These are phyloP conservation scores for Sisymbrium altissimum DNA, from an alignment of 345 rosid species.

Conservation along the genomic window DNA sequence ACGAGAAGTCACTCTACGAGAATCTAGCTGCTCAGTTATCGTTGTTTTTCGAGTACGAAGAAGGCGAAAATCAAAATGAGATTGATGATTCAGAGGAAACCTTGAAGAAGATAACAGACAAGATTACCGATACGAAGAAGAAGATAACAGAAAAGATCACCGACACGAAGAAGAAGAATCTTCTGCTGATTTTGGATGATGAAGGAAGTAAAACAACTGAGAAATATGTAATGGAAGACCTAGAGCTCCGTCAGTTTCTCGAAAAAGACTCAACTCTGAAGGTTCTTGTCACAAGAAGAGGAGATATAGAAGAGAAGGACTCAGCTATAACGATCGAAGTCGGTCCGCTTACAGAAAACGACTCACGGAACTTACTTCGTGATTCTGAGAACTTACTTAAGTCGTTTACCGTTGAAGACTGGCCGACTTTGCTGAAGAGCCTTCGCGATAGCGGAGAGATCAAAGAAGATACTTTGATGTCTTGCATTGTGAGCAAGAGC, in stretches of 20 bases:
- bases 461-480: conserved; percentile 4
- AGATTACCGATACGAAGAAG: background rate
- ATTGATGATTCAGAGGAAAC: background rate
- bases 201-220: conserved; percentile 21
- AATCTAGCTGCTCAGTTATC: conserved; percentile 42
- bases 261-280: background rate
- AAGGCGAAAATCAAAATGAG: conserved; percentile 21
- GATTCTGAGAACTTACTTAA: background rate
- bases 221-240: background rate
- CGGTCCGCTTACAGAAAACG: conserved; percentile 11
- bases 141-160: background rate
- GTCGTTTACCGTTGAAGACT: background rate
- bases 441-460: background rate
- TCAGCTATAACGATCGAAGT: background rate
- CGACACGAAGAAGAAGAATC: background rate
- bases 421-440: background rate
- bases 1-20: conserved; percentile 17
- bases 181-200: conserved; percentile 51
- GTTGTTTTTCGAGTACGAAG: conserved; percentile 22
- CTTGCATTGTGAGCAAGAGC: conserved; percentile 25
- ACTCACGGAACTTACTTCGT: conserved; percentile 7
- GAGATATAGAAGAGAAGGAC: background rate
- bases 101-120: background rate
- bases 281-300: conserved; percentile 32
- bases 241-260: background rate